Conservation (phyloP, 2,329 filamentous ascomycete species). For the Fusarium avenaceum region DNA sequence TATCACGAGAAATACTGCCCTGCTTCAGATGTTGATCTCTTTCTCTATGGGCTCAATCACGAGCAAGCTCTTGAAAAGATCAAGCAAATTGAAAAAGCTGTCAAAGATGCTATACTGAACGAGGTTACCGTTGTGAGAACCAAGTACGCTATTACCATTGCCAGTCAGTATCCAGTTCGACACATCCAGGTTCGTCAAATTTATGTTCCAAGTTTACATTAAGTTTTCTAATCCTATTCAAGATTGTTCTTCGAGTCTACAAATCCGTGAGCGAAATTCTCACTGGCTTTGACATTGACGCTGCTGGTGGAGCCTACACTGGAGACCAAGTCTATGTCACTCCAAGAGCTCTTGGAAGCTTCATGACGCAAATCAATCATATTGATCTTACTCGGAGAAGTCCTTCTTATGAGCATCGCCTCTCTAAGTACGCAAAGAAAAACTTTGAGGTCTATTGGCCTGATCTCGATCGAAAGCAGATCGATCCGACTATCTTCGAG, state of each 20-base stretch:
- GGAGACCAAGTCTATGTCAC: slow-evolving; percentile 84
- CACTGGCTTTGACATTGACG: slow-evolving; percentile 90
- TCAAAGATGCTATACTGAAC: slow-evolving; percentile 82
- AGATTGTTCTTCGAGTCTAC: slow-evolving; percentile 89
- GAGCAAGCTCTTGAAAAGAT: slow-evolving; percentile 86
- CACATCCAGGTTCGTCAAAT: slow-evolving; percentile 72
- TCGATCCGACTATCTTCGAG: slow-evolving; percentile 91
- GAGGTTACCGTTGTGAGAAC: slow-evolving; percentile 88
- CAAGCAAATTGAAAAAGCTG: slow-evolving; percentile 80
- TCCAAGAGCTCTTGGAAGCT: slow-evolving; percentile 81
- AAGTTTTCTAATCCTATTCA: slow-evolving; percentile 18
- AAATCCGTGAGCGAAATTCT: slow-evolving; percentile 87
- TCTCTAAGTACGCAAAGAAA: slow-evolving; percentile 86
- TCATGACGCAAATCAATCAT: slow-evolving; percentile 85
- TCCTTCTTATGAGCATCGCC: slow-evolving; percentile 87
- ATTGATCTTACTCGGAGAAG: slow-evolving; percentile 84
- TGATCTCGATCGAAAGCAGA: slow-evolving; percentile 76
- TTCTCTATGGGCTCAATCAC: slow-evolving; percentile 83
- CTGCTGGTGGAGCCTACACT: slow-evolving; percentile 83
- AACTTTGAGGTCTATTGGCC: slow-evolving; percentile 89
- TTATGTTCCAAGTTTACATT: neutral
- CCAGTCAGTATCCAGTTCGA: slow-evolving; percentile 83
- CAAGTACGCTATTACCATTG: slow-evolving; percentile 89
- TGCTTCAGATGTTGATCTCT: slow-evolving; percentile 88
- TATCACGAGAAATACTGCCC: slow-evolving; percentile 87